A percentile compares a stretch with the other conserved stretches of the same genome.
These are phyloP conservation scores for Kluyveromyces lactis DNA, from an alignment of 805 yeast genomes.

Conservation along the genomic window DNA sequence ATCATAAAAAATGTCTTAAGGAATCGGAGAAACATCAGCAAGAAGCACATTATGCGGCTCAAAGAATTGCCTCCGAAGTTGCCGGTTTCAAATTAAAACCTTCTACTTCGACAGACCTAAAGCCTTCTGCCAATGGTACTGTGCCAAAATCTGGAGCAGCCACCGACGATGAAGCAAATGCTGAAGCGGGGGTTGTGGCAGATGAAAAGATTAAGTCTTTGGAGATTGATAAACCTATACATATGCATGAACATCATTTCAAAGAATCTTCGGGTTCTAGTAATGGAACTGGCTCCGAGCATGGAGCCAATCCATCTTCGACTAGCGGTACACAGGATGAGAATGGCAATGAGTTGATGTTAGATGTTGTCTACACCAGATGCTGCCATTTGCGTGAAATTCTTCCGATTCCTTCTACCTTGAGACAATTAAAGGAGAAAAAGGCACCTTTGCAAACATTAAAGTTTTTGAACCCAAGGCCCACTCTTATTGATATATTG, in stretches of 20 bases:
- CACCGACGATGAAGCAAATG: constrained; percentile 1
- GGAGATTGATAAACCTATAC: constrained; percentile 68
- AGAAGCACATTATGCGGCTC: constrained; percentile 69
- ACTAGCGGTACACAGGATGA: constrained; percentile 27
- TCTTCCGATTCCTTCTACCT: constrained; percentile 82
- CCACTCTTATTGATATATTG: constrained; percentile 79
- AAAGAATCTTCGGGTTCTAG: constrained; percentile 24
- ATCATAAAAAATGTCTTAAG: constrained; percentile 42
- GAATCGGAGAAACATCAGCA: constrained; percentile 68
- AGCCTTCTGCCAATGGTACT: constrained; percentile 30
- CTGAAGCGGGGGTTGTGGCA: constrained; percentile 5
- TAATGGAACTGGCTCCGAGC: constrained; percentile 9
- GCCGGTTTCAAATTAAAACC: constrained; percentile 31
- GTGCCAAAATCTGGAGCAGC: neutral
- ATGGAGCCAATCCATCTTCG: neutral
- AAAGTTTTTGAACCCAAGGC: constrained; percentile 77
- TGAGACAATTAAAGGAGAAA: constrained; percentile 72
- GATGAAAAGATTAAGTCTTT: constrained; percentile 27
- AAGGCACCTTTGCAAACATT: constrained; percentile 64
- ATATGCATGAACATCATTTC: constrained; percentile 50
- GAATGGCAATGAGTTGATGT: constrained; percentile 17
- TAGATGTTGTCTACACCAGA: constrained; percentile 74
- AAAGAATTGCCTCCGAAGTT: constrained; percentile 62
- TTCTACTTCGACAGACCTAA: constrained; percentile 10
- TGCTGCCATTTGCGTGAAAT: constrained; percentile 92